Base-by-base conservation (phyloP, 768 basidiomycete genomes). In the Pleurotus giganteus region DNA sequence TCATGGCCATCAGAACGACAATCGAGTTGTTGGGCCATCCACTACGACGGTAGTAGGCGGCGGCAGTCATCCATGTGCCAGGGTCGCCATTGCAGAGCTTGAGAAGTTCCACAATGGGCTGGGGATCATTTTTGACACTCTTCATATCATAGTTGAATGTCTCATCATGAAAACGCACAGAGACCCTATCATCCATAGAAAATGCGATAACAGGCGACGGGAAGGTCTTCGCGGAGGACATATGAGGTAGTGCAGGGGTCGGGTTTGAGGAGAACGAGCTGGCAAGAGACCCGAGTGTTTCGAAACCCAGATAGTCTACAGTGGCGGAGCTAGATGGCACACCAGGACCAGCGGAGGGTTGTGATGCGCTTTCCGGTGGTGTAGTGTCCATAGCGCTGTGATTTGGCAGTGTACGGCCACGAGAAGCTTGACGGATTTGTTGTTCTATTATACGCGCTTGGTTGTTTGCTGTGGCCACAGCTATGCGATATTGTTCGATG, bases 1-100 rank as follows among this genome's bases (percentile, higher is more conserved):
- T 63, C 73, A 85, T 74, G 21, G 70, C 66, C 19, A 70, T 65
- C 24, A 79, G 59, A 8, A 84, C 75, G 2, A 63, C 61, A 27
- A 78, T 66, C 1, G 82, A 82, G 34, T 76, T 74, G 6, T 50
- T 24, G n/a, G 74, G 62, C 49, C 79, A 75, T n/a, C 77, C 76
- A 23, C 60, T 70, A 21, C 80, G 70, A 45, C 83, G 78, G 66
- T 83, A 84, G 58, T 74, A 71, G 1, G 75, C 80, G 4, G 69
- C 82, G 15, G 81, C 78, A 11, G 77, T 68, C 73, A 85, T 78
- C 80, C 83, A 85, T 56, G 72, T 79, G 26, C 74, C 79, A 46
- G 76, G 71, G 57, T 80, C 81, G 42, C 75, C 74, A 4, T 67
- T 65, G 2, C 78, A 73, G 4, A 65, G 56, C 54, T 72, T 76